phyloP scores from a whole-genome alignment of 768 basidiomycete genomes.

The Wakefieldia striispora region DNA sequence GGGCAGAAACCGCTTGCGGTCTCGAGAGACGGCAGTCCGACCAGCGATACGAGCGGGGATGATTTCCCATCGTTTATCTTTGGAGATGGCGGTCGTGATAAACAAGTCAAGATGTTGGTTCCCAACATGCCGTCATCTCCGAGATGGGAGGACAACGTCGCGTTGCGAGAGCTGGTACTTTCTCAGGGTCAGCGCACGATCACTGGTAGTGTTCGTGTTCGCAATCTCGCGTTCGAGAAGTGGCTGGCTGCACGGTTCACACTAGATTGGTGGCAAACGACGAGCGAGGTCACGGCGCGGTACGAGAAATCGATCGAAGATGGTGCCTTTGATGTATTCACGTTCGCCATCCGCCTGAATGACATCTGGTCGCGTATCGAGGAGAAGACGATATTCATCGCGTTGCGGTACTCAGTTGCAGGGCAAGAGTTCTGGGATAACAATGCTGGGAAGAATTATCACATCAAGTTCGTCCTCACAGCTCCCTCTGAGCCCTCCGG shows the following conservation, averaged over 20 bases:
- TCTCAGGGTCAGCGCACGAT: conserved; percentile 53
- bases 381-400: conserved; percentile 79
- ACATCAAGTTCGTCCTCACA: conserved; percentile 55
- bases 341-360: conserved; percentile 71
- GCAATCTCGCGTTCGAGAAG: conserved; percentile 87
- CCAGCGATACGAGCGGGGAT: conserved; percentile 78
- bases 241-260: conserved; percentile 89
- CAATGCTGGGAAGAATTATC: conserved; percentile 77
- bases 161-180: conserved; percentile 55
- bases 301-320: conserved; percentile 46
- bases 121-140: conserved; percentile 61
- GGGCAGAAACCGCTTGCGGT: conserved; percentile 96
- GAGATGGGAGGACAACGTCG: conserved; percentile 43
- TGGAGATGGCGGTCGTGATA: conserved; percentile 37
- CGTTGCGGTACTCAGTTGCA: conserved; percentile 66
- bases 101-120: conserved; percentile 55
- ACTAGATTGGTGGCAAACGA: conserved; percentile 94
- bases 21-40: conserved; percentile 85
- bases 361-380: conserved; percentile 77
- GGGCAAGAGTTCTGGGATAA: conserved; percentile 93
- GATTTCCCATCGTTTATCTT: conserved; percentile 74
- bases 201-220: conserved; percentile 72
- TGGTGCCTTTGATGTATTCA: conserved; percentile 64
- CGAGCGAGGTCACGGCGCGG: conserved; percentile 84
- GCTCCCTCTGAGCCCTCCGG: conserved; percentile 25